Evolutionary conservation across 306 rosid genomes (phyloP).

Genomic region (Prunus mume): DNA sequence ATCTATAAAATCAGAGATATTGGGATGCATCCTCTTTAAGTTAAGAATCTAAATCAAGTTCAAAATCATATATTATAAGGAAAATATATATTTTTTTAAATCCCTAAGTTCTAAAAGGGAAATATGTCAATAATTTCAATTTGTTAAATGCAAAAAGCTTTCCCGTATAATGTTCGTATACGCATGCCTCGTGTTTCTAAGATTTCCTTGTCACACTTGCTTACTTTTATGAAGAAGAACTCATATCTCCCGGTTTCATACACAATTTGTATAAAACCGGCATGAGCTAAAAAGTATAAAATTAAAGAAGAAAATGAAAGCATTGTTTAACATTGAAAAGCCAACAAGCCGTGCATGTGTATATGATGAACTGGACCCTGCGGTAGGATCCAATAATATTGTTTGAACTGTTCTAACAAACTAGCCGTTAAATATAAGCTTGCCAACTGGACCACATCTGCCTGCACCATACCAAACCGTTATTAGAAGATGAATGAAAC

Average conservation of each 20-base stretch:
- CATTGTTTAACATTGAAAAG: neutral
- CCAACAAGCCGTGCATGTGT: neutral
- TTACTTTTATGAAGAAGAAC: neutral
- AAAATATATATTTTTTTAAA: no score
- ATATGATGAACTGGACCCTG: neutral
- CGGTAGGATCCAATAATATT: neutral
- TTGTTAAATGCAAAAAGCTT: neutral
- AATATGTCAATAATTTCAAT: neutral
- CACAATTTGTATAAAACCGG: neutral
- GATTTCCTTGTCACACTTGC: neutral
- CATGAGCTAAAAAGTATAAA: neutral
- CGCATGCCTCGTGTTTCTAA: neutral
- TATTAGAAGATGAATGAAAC: slow-evolving; percentile 7
- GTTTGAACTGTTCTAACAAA: neutral
- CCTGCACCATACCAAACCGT: slow-evolving; percentile 13
- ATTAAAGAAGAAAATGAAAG: neutral
- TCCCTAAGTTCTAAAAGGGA: neutral
- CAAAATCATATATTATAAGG: neutral
- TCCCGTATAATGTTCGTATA: neutral
- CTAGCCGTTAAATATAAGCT: slow-evolving; percentile 15
- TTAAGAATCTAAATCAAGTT: slow-evolving; percentile 4
- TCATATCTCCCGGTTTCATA: neutral
- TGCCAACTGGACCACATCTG: slow-evolving; percentile 2
- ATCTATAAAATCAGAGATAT: neutral
- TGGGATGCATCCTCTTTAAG: neutral